Evolutionary conservation across 2,329 filamentous ascomycete species (phyloP), one percentile per base, ranked within the genome.

Genomic region (Epichloe sibirici): DNA sequence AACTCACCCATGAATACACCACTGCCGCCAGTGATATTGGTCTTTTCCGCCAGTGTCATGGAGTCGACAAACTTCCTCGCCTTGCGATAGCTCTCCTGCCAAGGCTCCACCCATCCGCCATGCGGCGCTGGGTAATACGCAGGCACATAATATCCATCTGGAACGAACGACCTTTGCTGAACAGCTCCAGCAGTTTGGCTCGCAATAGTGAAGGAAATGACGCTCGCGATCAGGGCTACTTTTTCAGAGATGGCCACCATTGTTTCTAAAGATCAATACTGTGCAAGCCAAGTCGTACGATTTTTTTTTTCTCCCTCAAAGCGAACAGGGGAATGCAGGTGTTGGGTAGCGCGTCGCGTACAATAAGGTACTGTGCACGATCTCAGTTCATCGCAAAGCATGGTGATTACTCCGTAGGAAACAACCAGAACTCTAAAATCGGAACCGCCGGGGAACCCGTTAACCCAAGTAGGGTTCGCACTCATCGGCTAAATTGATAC

Each of bases 31-130:
- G 85, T 89, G 49, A 90, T 75, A 62, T 90, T 90, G 3, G 85
- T 83, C 69, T 90, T 91, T 65, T 90, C 87, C 2, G 85, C 86
- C 52, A 91, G 67, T 0, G 86, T 90, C 86, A 91, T 88, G 47
- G 81, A 77, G 51, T 80, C 78, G 15, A 91, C 86, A 13, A 90
- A 66, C 3, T 72, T 66, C 53, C 81, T 75, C 1, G 87, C 87
- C 61, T 86, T 88, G 50, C 70, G 70, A 62, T 90, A 91, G 59
- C 85, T 84, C 17, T 78, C 77, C 23, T 71, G 71, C 87, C 87
- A 91, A 53, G 78, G 77, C 5, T 76, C 68, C 0, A 76, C 69
- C 82, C 86, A 90, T 40, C 86, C 87, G 48, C 85, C 85, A 49
- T 81, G 77, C 0, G 85, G 86, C 8, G 85, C 73, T 21, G 86